A percentile compares a stretch with the other conserved stretches of the same genome.
Conservation (phyloP, 306 rosid genomes). For the Geum urbanum region DNA sequence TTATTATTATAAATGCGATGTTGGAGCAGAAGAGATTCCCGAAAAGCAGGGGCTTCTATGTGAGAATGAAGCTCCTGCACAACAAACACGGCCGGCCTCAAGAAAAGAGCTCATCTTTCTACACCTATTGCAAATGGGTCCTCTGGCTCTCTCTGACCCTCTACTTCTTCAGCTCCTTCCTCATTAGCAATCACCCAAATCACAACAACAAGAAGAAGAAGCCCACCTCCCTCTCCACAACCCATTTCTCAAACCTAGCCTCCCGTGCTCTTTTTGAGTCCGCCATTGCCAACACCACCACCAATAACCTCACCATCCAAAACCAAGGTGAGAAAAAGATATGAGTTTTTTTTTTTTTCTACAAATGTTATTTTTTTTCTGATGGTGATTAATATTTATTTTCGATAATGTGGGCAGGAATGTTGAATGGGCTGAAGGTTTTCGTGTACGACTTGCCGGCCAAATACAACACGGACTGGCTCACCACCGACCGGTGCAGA, state of each 20-base stretch:
- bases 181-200: slow-evolving; percentile 40
- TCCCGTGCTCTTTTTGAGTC: slow-evolving; percentile 56
- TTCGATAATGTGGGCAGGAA: slow-evolving; percentile 14
- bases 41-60: slow-evolving; percentile 50
- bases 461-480: slow-evolving; percentile 62
- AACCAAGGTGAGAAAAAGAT: slow-evolving; percentile 38
- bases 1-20: slow-evolving; percentile 35
- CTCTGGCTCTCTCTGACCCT: slow-evolving; percentile 75
- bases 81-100: slow-evolving; percentile 50
- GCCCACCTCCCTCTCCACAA: slow-evolving; percentile 20
- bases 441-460: slow-evolving; percentile 72
- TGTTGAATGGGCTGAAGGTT: slow-evolving; percentile 49
- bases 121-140: slow-evolving; percentile 64
- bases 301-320: background rate
- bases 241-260: slow-evolving; percentile 31
- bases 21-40: slow-evolving; percentile 38
- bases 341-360: too few species aligned
- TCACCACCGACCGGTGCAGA: slow-evolving; percentile 50
- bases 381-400: too few species aligned
- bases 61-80: slow-evolving; percentile 70
- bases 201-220: slow-evolving; percentile 12
- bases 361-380: too few species aligned
- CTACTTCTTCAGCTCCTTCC: slow-evolving; percentile 69
- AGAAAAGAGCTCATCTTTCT: slow-evolving; percentile 44
- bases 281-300: slow-evolving; percentile 11